phyloP scores from a whole-genome alignment of 768 basidiomycete species.

The Amanita molliuscula region DNA sequence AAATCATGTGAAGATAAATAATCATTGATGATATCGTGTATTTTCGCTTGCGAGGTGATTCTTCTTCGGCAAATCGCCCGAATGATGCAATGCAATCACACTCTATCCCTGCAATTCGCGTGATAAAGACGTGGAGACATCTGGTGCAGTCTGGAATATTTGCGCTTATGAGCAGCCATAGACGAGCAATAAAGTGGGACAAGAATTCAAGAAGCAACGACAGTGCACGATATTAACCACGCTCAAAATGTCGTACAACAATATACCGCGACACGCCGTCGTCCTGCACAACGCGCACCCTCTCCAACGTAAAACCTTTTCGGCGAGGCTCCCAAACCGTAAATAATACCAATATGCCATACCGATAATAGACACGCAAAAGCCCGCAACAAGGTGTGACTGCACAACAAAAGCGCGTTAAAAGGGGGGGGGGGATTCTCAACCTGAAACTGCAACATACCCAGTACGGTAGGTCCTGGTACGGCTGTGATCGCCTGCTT shows the following conservation, averaged over 20 bases:
- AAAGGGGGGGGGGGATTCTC: not conserved
- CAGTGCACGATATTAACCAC: not conserved
- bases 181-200: too few relatives aligned
- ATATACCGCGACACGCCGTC: conserved; percentile 1
- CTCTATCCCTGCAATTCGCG: too few relatives aligned
- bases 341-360: conserved; percentile 46
- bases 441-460: conserved; percentile 24
- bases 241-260: not conserved
- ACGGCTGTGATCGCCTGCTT: conserved; percentile 34
- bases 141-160: too few relatives aligned
- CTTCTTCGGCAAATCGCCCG: too few relatives aligned
- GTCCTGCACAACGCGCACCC: conserved; percentile 17
- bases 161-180: too few relatives aligned
- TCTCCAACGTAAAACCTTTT: conserved; percentile 36
- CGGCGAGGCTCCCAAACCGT: conserved; percentile 37
- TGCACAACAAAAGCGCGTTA: conserved; percentile 13
- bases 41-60: too few relatives aligned
- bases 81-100: too few relatives aligned
- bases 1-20: too few relatives aligned
- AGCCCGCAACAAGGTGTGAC: conserved; percentile 40
- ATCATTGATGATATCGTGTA: too few relatives aligned
- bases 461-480: conserved; percentile 58
- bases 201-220: too few relatives aligned
- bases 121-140: too few relatives aligned
- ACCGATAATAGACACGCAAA: conserved; percentile 38